These are phyloP conservation scores for Rhizophora mangle DNA, from an alignment of 345 rosid species.

Conservation along the genomic window DNA sequence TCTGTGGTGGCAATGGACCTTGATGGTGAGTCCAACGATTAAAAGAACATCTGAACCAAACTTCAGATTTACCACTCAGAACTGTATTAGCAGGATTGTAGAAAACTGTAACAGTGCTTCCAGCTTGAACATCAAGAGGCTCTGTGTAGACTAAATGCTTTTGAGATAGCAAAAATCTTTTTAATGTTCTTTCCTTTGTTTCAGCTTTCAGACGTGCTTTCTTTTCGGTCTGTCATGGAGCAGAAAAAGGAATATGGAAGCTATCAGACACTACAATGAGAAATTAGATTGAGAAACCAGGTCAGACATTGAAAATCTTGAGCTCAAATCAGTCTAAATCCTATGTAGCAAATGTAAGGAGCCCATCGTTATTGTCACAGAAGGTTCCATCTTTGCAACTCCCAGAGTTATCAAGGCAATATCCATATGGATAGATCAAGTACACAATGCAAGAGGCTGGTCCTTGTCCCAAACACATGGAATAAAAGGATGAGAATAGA, in stretches of 20 bases:
- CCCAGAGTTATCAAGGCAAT: no score
- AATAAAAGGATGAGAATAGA: background rate
- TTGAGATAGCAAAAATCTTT: slow-evolving; percentile 74
- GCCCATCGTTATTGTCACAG: background rate
- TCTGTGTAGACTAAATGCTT: slow-evolving; percentile 81
- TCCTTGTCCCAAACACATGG: no score
- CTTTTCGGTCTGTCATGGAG: slow-evolving; percentile 54
- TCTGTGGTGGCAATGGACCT: slow-evolving; percentile 79
- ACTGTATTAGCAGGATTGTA: slow-evolving; percentile 84
- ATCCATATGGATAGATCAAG: no score
- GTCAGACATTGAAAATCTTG: slow-evolving; percentile 4
- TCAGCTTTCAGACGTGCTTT: slow-evolving; percentile 67
- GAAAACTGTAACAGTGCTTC: slow-evolving; percentile 54
- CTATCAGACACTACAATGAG: slow-evolving; percentile 7
- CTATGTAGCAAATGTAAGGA: slow-evolving; percentile 3
- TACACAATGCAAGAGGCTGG: no score
- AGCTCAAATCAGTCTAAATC: slow-evolving; percentile 10
- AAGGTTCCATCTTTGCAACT: no score
- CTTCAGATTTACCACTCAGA: slow-evolving; percentile 75
- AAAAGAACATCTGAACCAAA: slow-evolving; percentile 92
- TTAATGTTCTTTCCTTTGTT: slow-evolving; percentile 63
- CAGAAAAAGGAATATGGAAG: slow-evolving; percentile 14
- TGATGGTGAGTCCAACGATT: slow-evolving; percentile 85
- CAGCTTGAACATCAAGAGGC: slow-evolving; percentile 81
- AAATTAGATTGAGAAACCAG: slow-evolving; percentile 7